These are phyloP conservation scores for Colletotrichum incanum DNA, from an alignment of 2,329 filamentous ascomycete genomes.

Conservation along the genomic window DNA sequence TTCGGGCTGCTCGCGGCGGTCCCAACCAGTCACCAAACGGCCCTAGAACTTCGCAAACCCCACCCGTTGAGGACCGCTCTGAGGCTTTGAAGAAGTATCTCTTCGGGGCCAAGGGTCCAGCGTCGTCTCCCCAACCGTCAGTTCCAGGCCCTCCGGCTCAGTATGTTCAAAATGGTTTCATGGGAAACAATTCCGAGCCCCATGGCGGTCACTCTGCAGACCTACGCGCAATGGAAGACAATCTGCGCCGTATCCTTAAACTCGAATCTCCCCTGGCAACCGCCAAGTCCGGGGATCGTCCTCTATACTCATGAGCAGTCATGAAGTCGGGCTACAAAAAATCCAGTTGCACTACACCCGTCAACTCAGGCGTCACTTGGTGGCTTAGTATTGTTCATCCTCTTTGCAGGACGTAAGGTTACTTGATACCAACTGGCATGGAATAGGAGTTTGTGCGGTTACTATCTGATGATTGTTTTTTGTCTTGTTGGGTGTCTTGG, in stretches of 20 bases:
- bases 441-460: constrained; percentile 21
- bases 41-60: constrained; percentile 26
- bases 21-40: constrained; percentile 40
- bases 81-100: constrained; percentile 73
- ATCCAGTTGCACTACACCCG: background rate
- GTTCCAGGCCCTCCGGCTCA: constrained; percentile 20
- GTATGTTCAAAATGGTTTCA: constrained; percentile 19
- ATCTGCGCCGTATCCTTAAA: constrained; percentile 69
- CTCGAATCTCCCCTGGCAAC: constrained; percentile 48
- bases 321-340: background rate
- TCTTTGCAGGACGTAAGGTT: constrained; percentile 1
- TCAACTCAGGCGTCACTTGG: background rate
- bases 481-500: constrained; percentile 38
- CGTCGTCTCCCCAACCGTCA: constrained; percentile 31
- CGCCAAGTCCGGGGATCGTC: constrained; percentile 43
- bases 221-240: constrained; percentile 67
- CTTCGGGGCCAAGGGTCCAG: constrained; percentile 59
- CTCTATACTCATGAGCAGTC: constrained; percentile 34
- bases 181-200: constrained; percentile 8
- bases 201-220: constrained; percentile 52
- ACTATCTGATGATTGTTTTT: constrained; percentile 35
- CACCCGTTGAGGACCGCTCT: constrained; percentile 50
- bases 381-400: background rate
- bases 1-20: constrained; percentile 66
- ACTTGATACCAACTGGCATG: constrained; percentile 13